Evolutionary conservation across 129 eudicot species (phyloP), one percentile per base, ranked within the genome.

Genomic region (Centaurea solstitialis): DNA sequence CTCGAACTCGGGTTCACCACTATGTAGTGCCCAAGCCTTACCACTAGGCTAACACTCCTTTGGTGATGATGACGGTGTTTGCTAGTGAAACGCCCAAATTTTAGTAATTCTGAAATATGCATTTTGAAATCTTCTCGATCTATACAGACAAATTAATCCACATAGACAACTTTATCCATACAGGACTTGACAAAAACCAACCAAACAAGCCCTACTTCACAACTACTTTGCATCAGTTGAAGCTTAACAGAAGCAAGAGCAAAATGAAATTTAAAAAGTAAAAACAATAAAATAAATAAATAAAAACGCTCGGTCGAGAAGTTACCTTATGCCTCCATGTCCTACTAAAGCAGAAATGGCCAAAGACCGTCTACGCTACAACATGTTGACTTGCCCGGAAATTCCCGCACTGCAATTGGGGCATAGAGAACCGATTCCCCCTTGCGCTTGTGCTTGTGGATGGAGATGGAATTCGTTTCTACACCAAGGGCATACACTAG

Each of bases 401-500:
- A 87, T 75, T 72, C 89, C 90, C 30, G 88, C 85, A 78, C 87
- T 91, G 88, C 98, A 94, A 35, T 82, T 77, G 45, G 91, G 98
- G 73, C 98, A 94, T 68, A 91, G 50, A 33, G 90, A 81, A 45
- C 93, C 95, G 72, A 87, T 85, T 80, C 93, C 90, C 28, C 90
- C 80, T 79, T 93, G 91, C 18, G 77, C 37, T 78, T 83, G 92
- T 23, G 77, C 37, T 78, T 83, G 92, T 7, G 81, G 53, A 47
- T 80, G 86, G 7, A 86, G 83, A 68, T 88, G 91, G 75, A 94
- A 94, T 43, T 83, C 85, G 86, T 87, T 94, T 66, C 93, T 83
- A 80, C 98, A 94, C 98, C 97, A 94, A 13, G 87, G 88, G 86
- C 98, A 94, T 4, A 88, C 72, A 37, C 88, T 45, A 59, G 88